A percentile compares a stretch with the other conserved stretches of the same genome.
Evolutionary conservation across 345 rosid genomes (phyloP).

Genomic region (Salix purpurea): DNA sequence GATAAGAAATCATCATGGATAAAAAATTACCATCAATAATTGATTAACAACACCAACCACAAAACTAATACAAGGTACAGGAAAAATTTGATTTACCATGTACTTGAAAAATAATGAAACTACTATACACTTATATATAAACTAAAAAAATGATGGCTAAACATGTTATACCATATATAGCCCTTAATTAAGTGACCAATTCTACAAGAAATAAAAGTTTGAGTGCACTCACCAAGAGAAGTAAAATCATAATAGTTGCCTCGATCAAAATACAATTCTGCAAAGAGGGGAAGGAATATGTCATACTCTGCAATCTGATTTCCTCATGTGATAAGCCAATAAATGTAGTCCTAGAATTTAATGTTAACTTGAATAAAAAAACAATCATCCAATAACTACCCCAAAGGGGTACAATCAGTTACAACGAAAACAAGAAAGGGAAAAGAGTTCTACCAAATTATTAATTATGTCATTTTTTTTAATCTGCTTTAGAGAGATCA

Average conservation of each 20-base stretch:
- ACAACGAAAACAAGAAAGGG: neutral
- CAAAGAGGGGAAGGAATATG: slow-evolving; percentile 7
- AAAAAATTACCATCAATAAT: neutral
- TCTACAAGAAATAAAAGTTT: neutral
- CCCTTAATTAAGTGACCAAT: neutral
- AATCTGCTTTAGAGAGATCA: neutral
- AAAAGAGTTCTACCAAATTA: neutral
- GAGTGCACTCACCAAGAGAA: slow-evolving; percentile 47
- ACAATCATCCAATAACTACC: neutral
- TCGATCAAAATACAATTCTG: slow-evolving; percentile 52
- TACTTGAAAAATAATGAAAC: neutral
- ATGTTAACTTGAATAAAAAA: neutral
- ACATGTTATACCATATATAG: neutral
- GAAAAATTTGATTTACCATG: neutral
- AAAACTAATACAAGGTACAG: neutral
- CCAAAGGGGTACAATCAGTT: neutral
- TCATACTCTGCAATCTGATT: neutral
- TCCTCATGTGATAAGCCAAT: neutral
- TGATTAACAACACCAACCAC: neutral
- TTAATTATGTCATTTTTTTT: neutral
- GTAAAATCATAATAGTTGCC: slow-evolving; percentile 61
- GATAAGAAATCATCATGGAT: neutral
- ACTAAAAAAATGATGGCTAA: neutral
- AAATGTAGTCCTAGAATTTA: neutral
- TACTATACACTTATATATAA: neutral